phyloP scores from a whole-genome alignment of 1,284 basidiomycete species.

The Cutaneotrichosporon sp. region DNA sequence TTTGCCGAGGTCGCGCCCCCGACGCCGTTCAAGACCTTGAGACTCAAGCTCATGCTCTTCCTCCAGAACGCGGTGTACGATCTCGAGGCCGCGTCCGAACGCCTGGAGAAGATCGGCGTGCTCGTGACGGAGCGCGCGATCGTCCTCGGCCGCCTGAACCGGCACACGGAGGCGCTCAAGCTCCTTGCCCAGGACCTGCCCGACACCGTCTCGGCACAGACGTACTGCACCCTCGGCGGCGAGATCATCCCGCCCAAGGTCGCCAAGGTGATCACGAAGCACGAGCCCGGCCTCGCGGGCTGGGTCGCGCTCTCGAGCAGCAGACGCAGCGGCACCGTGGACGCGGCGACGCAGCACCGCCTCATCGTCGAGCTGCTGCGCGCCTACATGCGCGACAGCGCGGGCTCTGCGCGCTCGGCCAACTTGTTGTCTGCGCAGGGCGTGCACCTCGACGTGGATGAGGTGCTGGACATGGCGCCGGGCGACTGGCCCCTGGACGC shows the following conservation, averaged over 20 bases:
- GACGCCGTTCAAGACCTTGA: conserved; percentile 67
- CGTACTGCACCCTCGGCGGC: conserved; percentile 74
- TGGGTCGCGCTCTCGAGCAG: conserved; percentile 60
- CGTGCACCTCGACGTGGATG: conserved; percentile 70
- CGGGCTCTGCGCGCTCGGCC: conserved; percentile 67
- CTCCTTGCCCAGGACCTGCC: conserved; percentile 69
- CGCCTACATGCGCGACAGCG: conserved; percentile 79
- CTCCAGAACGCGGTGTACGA: conserved; percentile 72
- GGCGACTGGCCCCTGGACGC: conserved; percentile 70
- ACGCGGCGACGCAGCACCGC: conserved; percentile 62
- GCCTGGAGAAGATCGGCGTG: conserved; percentile 56
- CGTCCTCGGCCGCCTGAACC: conserved; percentile 71
- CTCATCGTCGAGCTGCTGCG: conserved; percentile 71
- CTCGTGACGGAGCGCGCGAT: conserved; percentile 75
- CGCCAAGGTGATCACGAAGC: conserved; percentile 56
- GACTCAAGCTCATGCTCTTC: conserved; percentile 75
- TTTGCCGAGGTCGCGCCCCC: conserved; percentile 59
- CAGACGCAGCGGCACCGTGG: conserved; percentile 53
- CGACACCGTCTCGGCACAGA: conserved; percentile 74
- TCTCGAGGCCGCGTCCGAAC: conserved; percentile 56
- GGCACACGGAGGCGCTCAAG: conserved; percentile 67
- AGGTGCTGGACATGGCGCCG: conserved; percentile 73
- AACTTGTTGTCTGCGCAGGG: conserved; percentile 76
- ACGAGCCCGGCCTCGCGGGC: conserved; percentile 56
- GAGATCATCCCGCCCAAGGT: conserved; percentile 67